Conservation (phyloP, 495 filamentous ascomycete genomes). For the Penicillium psychrofluorescens region DNA sequence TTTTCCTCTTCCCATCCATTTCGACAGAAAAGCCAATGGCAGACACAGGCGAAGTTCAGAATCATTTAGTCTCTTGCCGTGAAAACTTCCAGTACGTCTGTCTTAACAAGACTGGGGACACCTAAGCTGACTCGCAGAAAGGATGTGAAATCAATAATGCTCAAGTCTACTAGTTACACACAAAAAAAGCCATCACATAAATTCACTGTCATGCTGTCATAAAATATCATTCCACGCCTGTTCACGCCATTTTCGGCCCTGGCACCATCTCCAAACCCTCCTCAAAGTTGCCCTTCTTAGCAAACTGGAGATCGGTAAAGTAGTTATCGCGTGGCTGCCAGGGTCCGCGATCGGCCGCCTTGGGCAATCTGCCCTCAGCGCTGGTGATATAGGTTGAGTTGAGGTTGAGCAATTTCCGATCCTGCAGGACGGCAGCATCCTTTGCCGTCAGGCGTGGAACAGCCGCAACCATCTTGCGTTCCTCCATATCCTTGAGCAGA, state of each 20-base stretch:
- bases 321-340: conserved; percentile 52
- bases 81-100: too few relatives aligned
- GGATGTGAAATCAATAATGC: too few relatives aligned
- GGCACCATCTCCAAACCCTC: conserved; percentile 26
- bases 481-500: conserved; percentile 33
- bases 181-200: too few relatives aligned
- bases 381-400: conserved; percentile 44
- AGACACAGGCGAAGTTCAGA: too few relatives aligned
- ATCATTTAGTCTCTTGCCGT: too few relatives aligned
- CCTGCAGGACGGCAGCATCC: conserved; percentile 23
- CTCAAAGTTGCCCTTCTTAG: conserved; percentile 39
- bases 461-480: conserved; percentile 26
- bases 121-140: too few relatives aligned
- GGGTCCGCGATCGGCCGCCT: conserved; percentile 39
- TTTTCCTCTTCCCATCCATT: background rate
- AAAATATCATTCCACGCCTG: too few relatives aligned
- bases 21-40: too few relatives aligned
- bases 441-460: conserved; percentile 31
- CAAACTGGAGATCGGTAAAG: conserved; percentile 42
- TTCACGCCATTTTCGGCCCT: conserved; percentile 9
- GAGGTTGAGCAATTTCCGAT: conserved; percentile 34
- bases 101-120: too few relatives aligned
- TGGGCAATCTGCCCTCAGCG: conserved; percentile 32
- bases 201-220: too few relatives aligned
- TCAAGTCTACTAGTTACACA: too few relatives aligned